Conservation (phyloP, 148 eudicot species). For the Rhododendron molle region DNA sequence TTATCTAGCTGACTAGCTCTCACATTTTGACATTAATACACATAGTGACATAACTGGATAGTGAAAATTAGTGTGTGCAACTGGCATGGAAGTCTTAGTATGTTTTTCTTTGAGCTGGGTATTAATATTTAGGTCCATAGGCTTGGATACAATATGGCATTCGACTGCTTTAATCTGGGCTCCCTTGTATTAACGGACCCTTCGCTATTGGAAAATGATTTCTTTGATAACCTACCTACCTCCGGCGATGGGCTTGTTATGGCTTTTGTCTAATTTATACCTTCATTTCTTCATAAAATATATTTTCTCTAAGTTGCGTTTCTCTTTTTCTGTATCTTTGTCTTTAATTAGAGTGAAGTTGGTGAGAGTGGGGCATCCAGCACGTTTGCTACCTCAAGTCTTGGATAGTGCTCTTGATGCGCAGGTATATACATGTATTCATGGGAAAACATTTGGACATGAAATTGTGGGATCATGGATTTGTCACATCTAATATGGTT, state of each 20-base stretch:
- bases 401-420: conserved; percentile 93
- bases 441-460: background rate
- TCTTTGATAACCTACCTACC: background rate
- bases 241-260: background rate
- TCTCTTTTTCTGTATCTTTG: conserved; percentile 6
- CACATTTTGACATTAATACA: background rate
- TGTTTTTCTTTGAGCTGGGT: background rate
- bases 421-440: conserved; percentile 42
- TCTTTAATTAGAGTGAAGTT: conserved; percentile 66
- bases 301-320: background rate
- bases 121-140: background rate
- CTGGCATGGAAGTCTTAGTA: background rate
- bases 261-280: background rate
- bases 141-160: background rate
- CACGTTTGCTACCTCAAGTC: conserved; percentile 95
- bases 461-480: background rate
- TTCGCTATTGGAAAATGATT: background rate
- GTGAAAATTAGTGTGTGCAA: background rate
- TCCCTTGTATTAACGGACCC: background rate
- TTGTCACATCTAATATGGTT: background rate
- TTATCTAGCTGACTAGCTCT: background rate
- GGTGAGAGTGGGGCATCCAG: conserved; percentile 98
- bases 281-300: background rate
- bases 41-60: background rate
- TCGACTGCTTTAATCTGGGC: background rate